phyloP scores from a whole-genome alignment of 805 yeast species.

The Candida nitratophila region DNA sequence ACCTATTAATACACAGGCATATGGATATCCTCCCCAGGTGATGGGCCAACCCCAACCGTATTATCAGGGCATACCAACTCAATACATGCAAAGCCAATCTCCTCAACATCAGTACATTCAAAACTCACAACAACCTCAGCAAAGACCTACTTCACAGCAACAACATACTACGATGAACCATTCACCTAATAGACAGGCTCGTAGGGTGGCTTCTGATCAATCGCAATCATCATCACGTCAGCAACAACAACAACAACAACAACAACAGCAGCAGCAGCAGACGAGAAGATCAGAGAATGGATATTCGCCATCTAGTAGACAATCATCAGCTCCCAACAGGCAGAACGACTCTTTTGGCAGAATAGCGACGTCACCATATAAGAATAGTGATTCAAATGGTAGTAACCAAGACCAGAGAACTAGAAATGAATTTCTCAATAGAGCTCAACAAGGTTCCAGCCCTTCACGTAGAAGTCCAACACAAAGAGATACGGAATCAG shows the following conservation, averaged over 20 bases:
- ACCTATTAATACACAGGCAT: not conserved
- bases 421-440: not conserved
- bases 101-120: too few species aligned
- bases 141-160: not conserved
- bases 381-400: not conserved
- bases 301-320: too few species aligned
- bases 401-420: not conserved
- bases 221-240: too few species aligned
- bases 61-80: not conserved
- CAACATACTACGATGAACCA: not conserved
- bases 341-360: too few species aligned
- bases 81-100: too few species aligned
- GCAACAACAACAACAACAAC: too few species aligned
- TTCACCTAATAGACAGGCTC: not conserved
- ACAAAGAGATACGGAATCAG: not conserved
- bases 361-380: too few species aligned
- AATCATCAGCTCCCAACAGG: too few species aligned
- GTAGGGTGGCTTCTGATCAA: too few species aligned
- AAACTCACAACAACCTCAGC: not conserved
- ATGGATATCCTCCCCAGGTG: not conserved
- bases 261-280: too few species aligned
- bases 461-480: not conserved
- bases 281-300: too few species aligned
- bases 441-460: not conserved
- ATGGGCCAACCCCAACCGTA: not conserved